Percentiles rank a stretch among this genome's conserved stretches.
phyloP scores from a whole-genome alignment of 2,329 filamentous ascomycete species.

The Penicillium hordei region DNA sequence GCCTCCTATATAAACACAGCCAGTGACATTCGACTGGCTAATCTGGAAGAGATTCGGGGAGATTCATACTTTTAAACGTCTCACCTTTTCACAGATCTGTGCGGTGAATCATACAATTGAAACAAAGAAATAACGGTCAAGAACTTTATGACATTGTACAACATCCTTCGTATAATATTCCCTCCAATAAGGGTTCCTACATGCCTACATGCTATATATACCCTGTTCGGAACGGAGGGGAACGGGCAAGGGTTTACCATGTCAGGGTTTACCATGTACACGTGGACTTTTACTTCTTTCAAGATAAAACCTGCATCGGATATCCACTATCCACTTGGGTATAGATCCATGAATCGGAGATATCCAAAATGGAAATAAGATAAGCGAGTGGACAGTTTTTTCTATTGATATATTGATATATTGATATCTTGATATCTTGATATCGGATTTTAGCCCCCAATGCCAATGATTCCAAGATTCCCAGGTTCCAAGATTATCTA shows the following conservation, averaged over 20 bases:
- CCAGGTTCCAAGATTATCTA: background rate
- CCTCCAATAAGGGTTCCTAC: background rate
- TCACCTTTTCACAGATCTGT: background rate
- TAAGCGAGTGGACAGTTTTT: background rate
- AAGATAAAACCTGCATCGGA: background rate
- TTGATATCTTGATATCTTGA: too few relatives aligned
- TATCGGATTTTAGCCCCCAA: background rate
- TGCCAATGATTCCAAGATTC: too few relatives aligned
- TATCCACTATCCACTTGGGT: too few relatives aligned
- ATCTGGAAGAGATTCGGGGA: slow-evolving; percentile 1
- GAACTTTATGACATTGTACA: too few relatives aligned
- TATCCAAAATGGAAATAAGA: too few relatives aligned
- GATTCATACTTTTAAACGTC: background rate
- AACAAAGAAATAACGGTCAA: background rate
- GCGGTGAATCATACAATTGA: background rate
- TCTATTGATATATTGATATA: too few relatives aligned
- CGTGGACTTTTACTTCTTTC: background rate
- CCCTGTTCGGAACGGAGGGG: background rate
- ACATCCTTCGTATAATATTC: too few relatives aligned
- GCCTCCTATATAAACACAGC: background rate
- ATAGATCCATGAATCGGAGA: background rate
- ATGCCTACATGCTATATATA: too few relatives aligned
- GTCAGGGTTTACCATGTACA: too few relatives aligned
- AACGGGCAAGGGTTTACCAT: too few relatives aligned
- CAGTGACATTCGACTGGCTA: slow-evolving; percentile 16